A percentile compares a stretch with the other conserved stretches of the same genome.
Evolutionary conservation across 2,329 filamentous ascomycete genomes (phyloP).

Genomic region (Neoscytalidium dimidiatum): DNA sequence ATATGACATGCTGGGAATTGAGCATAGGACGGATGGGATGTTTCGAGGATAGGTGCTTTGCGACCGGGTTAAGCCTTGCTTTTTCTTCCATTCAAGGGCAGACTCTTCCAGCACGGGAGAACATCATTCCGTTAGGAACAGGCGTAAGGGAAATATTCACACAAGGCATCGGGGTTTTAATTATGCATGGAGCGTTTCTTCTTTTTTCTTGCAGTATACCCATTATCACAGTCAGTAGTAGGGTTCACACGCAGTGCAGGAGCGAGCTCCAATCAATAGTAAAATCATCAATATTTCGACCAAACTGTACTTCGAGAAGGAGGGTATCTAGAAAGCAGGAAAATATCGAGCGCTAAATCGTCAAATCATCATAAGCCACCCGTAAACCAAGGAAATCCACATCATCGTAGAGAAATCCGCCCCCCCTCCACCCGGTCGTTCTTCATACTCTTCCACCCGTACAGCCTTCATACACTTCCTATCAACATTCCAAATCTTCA

Average conservation of each 20-base stretch:
- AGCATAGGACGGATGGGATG: no score
- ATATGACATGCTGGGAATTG: neutral
- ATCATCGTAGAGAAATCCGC: neutral
- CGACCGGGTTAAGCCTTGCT: neutral
- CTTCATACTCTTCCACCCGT: neutral
- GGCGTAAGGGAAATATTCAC: neutral
- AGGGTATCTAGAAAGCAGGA: constrained; percentile 5
- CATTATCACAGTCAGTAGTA: neutral
- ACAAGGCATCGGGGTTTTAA: neutral
- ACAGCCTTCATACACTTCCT: neutral
- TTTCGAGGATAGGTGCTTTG: no score
- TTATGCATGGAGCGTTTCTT: neutral
- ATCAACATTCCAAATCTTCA: neutral
- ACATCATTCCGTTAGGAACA: neutral
- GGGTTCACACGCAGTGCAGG: neutral
- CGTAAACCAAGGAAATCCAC: neutral
- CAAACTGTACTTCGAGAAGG: neutral
- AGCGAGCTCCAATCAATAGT: neutral
- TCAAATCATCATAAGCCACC: neutral
- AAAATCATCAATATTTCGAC: neutral
- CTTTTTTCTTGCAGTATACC: neutral
- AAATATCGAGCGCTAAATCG: neutral
- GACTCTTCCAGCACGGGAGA: neutral
- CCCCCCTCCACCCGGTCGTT: neutral
- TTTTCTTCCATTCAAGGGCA: no score